Conservation (phyloP, 1,139 yeast species). For the Arxiozyma slooffiae region DNA sequence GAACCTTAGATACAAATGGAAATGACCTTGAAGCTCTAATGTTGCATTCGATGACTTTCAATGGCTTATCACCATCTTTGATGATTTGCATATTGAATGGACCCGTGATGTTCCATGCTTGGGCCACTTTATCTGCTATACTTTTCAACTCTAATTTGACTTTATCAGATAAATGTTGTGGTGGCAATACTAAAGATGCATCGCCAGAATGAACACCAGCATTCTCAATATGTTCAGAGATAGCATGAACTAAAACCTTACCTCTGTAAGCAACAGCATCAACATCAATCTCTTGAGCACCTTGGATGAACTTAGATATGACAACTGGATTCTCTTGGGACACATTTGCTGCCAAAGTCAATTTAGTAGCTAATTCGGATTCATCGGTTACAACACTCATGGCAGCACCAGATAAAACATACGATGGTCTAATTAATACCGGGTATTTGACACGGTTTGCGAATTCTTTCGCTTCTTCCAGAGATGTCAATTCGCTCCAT, state of each 20-base stretch:
- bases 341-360: conserved; percentile 81
- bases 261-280: conserved; percentile 94
- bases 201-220: conserved; percentile 99
- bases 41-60: conserved; percentile 96
- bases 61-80: conserved; percentile 50
- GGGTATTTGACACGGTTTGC: conserved; percentile 88
- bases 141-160: conserved; percentile 57
- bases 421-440: conserved; percentile 94
- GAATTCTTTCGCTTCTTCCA: conserved; percentile 75
- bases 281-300: conserved; percentile 93
- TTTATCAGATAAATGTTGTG: conserved; percentile 56
- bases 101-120: conserved; percentile 92
- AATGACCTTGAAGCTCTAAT: conserved; percentile 96
- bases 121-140: conserved; percentile 86
- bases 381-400: conserved; percentile 84
- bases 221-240: conserved; percentile 95
- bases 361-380: conserved; percentile 68
- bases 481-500: conserved; percentile 89
- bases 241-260: conserved; percentile 82
- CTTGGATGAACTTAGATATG: conserved; percentile 87
- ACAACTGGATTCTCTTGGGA: conserved; percentile 96
- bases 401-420: conserved; percentile 96
- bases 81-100: conserved; percentile 98
- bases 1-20: conserved; percentile 96
- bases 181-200: conserved; percentile 90